Evolutionary conservation across 225 moss, liverwort and hornwort genomes (phyloP).

Genomic region (Asterella californica): DNA sequence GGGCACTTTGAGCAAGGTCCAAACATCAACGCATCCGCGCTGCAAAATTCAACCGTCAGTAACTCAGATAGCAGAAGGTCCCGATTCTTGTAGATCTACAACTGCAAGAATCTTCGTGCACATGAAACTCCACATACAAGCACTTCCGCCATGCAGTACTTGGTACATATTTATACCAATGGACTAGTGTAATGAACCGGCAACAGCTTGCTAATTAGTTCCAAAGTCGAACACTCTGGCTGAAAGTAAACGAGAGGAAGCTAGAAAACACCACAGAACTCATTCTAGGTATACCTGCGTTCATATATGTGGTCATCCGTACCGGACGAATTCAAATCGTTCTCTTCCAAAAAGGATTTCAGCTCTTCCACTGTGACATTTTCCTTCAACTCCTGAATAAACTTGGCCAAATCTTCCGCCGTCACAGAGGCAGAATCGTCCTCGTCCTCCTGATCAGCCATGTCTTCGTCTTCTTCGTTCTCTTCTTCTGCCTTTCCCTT

Average conservation of each 20-base stretch:
- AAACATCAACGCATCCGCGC: constrained; percentile 52
- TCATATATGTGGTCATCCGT: constrained; percentile 34
- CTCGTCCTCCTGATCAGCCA: constrained; percentile 5
- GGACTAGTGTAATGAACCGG: too few relatives aligned
- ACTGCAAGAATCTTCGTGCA: neutral
- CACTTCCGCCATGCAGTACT: too few relatives aligned
- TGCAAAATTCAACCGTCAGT: constrained; percentile 9
- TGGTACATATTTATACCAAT: too few relatives aligned
- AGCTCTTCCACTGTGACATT: constrained; percentile 34
- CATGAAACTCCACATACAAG: neutral
- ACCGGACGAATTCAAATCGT: constrained; percentile 33
- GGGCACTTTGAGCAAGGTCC: constrained; percentile 50
- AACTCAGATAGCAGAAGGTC: neutral
- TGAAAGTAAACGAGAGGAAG: too few relatives aligned
- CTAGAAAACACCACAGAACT: too few relatives aligned
- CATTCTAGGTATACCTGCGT: constrained; percentile 31
- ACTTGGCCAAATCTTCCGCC: constrained; percentile 31
- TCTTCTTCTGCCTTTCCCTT: constrained; percentile 1
- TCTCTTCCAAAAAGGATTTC: constrained; percentile 36
- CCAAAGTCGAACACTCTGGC: too few relatives aligned
- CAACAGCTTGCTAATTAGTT: too few relatives aligned
- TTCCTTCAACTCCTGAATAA: constrained; percentile 37
- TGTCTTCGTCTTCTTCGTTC: neutral
- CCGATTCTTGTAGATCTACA: neutral
- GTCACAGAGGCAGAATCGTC: neutral